These are phyloP conservation scores for Tieghemostelium lacteum DNA, from an alignment of 78 protist genomes.

Conservation along the genomic window DNA sequence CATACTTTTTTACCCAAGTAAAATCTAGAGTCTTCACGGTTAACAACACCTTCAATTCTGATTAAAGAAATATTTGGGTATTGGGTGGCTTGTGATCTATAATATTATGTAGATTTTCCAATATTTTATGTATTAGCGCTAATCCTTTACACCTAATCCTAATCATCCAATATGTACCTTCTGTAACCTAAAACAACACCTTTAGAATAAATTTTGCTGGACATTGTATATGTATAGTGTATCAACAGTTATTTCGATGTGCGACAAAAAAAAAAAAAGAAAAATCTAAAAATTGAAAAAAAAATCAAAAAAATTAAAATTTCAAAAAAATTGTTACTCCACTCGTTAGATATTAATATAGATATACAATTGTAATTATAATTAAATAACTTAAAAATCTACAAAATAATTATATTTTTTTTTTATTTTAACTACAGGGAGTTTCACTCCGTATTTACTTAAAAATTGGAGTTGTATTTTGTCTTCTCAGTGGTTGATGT, in stretches of 20 bases:
- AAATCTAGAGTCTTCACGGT: constrained; percentile 86
- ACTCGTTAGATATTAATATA: no score
- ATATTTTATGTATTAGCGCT: not conserved
- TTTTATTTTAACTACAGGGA: no score
- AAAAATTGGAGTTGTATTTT: not conserved
- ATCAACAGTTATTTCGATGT: no score
- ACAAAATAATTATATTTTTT: no score
- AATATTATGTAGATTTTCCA: not conserved
- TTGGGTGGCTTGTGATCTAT: constrained; percentile 88
- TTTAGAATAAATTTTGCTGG: constrained; percentile 74
- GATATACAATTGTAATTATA: no score
- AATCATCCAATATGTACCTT: constrained; percentile 34
- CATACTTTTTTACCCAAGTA: constrained; percentile 96
- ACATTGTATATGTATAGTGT: not conserved
- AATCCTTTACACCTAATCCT: not conserved
- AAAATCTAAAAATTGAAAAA: not conserved
- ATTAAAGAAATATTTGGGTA: constrained; percentile 88
- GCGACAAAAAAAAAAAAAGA: no score
- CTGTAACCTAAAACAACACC: constrained; percentile 85
- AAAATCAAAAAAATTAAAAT: constrained; percentile 5
- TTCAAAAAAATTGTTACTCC: not conserved
- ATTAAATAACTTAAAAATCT: no score
- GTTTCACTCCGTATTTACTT: no score
- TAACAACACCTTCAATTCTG: constrained; percentile 91
- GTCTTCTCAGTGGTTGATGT: not conserved